phyloP scores from a whole-genome alignment of 176 grass and related monocot species.

The Cocos nucifera region DNA sequence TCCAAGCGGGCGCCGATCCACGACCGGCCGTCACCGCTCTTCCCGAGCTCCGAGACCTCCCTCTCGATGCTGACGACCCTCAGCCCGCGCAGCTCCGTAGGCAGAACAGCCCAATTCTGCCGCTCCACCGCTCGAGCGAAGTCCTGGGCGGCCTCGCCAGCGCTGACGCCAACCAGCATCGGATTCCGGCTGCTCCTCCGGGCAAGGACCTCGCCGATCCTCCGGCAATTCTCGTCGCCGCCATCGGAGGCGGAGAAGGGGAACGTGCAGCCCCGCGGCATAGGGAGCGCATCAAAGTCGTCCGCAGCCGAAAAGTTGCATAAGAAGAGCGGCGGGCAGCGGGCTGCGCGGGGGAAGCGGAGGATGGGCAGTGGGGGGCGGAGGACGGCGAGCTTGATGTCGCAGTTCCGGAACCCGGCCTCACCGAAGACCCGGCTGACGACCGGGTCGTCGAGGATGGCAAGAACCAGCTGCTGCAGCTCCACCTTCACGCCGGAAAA shows the following conservation, averaged over 20 bases:
- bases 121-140: constrained; percentile 34
- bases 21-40: neutral
- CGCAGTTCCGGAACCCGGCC: constrained; percentile 59
- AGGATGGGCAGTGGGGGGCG: constrained; percentile 51
- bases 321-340: constrained; percentile 69
- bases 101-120: constrained; percentile 32
- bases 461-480: constrained; percentile 63
- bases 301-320: constrained; percentile 60
- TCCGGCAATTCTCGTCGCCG: constrained; percentile 47
- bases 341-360: constrained; percentile 34
- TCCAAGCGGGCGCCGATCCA: constrained; percentile 9
- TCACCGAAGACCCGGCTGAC: constrained; percentile 92
- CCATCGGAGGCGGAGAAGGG: constrained; percentile 24
- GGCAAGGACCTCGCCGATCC: constrained; percentile 59
- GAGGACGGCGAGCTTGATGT: constrained; percentile 73
- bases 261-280: constrained; percentile 6
- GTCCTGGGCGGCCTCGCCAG: constrained; percentile 42
- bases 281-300: constrained; percentile 30
- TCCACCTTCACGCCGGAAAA: constrained; percentile 63
- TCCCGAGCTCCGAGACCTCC: constrained; percentile 6
- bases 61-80: constrained; percentile 23
- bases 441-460: constrained; percentile 83
- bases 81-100: constrained; percentile 24
- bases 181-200: constrained; percentile 49
- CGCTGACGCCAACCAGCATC: constrained; percentile 81